Evolutionary conservation across 2,329 filamentous ascomycete species (phyloP).

Genomic region (Ophiosphaerella korrae): DNA sequence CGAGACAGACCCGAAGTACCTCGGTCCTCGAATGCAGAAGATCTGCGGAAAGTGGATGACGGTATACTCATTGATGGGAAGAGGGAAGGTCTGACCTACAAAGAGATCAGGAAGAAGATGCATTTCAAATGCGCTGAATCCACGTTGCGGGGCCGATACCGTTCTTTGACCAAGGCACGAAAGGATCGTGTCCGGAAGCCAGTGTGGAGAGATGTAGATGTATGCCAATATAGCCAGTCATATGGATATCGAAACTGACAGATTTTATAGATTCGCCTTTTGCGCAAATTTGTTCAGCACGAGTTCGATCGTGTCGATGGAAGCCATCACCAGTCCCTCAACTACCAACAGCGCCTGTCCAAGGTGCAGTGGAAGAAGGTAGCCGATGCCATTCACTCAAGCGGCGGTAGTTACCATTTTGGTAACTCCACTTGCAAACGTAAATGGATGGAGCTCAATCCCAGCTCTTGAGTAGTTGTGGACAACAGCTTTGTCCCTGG

Average conservation of each 20-base stretch:
- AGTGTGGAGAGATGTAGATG: slow-evolving; percentile 66
- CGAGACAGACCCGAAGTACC: slow-evolving; percentile 4
- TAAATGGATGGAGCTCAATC: slow-evolving; percentile 59
- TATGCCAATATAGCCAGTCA: slow-evolving; percentile 51
- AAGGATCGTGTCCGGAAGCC: slow-evolving; percentile 68
- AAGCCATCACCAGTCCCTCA: slow-evolving; percentile 8
- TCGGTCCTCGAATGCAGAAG: slow-evolving; percentile 4
- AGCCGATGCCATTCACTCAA: slow-evolving; percentile 56
- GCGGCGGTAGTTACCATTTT: slow-evolving; percentile 64
- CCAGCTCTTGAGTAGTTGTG: background rate
- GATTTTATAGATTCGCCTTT: slow-evolving; percentile 25
- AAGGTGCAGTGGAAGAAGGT: slow-evolving; percentile 66
- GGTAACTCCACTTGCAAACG: slow-evolving; percentile 67
- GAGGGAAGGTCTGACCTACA: slow-evolving; percentile 65
- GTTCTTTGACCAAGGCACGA: slow-evolving; percentile 68
- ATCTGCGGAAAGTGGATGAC: slow-evolving; percentile 31
- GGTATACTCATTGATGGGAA: slow-evolving; percentile 59
- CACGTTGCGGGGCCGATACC: slow-evolving; percentile 71
- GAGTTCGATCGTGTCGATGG: slow-evolving; percentile 29
- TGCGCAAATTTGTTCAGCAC: slow-evolving; percentile 26
- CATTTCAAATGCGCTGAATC: slow-evolving; percentile 70
- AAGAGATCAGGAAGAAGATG: slow-evolving; percentile 63
- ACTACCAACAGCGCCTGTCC: slow-evolving; percentile 21
- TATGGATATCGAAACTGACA: slow-evolving; percentile 9
- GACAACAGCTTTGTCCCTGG: background rate